phyloP scores from a whole-genome alignment of 805 yeast genomes.

The Metschnikowia hibisci region DNA sequence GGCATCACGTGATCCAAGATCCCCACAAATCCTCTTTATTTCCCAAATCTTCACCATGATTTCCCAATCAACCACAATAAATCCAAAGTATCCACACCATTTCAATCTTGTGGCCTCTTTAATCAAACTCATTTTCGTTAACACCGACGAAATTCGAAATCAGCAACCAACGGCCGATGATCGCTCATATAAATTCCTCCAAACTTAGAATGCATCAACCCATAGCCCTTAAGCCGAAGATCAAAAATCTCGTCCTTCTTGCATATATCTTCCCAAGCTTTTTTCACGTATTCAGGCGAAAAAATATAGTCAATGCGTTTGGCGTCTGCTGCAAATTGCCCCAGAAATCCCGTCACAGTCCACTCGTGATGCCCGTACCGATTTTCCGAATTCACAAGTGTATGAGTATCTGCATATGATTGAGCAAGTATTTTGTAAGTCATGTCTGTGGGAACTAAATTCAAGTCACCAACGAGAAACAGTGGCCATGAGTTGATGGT shows the following conservation, averaged over 20 bases:
- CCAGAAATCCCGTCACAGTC: constrained; percentile 33
- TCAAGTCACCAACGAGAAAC: constrained; percentile 30
- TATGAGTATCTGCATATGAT: constrained; percentile 18
- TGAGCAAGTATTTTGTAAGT: constrained; percentile 16
- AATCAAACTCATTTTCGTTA: no score
- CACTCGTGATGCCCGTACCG: constrained; percentile 29
- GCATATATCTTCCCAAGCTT: constrained; percentile 17
- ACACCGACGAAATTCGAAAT: constrained; percentile 14
- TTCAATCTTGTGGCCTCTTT: no score
- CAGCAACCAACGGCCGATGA: constrained; percentile 35
- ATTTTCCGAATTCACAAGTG: constrained; percentile 20
- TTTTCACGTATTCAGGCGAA: constrained; percentile 22
- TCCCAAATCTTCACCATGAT: no score
- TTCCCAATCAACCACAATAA: no score
- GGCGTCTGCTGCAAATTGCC: constrained; percentile 25
- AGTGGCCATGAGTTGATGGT: constrained; percentile 28
- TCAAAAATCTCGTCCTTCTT: constrained; percentile 12
- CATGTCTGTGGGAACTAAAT: constrained; percentile 22
- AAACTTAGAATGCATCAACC: constrained; percentile 31
- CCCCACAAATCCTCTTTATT: no score
- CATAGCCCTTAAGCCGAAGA: constrained; percentile 24
- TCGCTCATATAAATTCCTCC: constrained; percentile 33
- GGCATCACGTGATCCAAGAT: no score
- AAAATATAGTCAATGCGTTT: constrained; percentile 33
- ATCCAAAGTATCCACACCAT: no score